Evolutionary conservation across 106 monocot genomes (phyloP).

Genomic region (Chionographis japonica): DNA sequence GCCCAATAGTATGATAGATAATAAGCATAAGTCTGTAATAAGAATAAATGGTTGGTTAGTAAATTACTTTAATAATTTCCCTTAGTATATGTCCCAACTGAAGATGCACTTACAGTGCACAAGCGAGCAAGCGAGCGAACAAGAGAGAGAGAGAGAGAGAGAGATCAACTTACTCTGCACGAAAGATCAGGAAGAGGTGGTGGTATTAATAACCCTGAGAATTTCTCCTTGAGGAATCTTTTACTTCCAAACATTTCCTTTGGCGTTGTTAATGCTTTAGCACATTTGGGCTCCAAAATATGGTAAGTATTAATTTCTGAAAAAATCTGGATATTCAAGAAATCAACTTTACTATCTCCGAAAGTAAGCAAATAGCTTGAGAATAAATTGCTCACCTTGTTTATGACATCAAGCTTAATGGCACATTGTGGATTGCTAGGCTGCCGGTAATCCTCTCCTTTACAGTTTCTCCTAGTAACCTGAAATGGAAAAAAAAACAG

Average conservation of each 20-base stretch:
- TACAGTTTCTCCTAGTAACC: neutral
- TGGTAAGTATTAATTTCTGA: neutral
- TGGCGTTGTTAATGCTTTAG: neutral
- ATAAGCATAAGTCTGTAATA: conserved; percentile 28
- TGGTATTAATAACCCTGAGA: neutral
- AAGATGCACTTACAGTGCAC: too few species aligned
- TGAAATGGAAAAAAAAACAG: neutral
- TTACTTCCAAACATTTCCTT: neutral
- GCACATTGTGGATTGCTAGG: neutral
- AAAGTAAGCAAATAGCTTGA: neutral
- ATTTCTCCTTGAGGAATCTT: neutral
- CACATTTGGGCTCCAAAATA: neutral
- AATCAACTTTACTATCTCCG: neutral
- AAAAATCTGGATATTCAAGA: neutral
- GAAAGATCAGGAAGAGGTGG: neutral
- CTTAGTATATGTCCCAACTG: too few species aligned
- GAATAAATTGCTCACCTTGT: neutral
- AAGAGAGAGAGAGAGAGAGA: neutral
- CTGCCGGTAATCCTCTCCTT: neutral
- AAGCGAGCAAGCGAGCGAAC: too few species aligned
- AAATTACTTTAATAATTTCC: neutral
- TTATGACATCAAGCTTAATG: neutral
- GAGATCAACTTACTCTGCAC: neutral
- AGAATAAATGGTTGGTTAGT: neutral
- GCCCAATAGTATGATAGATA: conserved; percentile 32